Base-by-base conservation (phyloP, 139 green algal genomes). In the Parachlorella kessleri region DNA sequence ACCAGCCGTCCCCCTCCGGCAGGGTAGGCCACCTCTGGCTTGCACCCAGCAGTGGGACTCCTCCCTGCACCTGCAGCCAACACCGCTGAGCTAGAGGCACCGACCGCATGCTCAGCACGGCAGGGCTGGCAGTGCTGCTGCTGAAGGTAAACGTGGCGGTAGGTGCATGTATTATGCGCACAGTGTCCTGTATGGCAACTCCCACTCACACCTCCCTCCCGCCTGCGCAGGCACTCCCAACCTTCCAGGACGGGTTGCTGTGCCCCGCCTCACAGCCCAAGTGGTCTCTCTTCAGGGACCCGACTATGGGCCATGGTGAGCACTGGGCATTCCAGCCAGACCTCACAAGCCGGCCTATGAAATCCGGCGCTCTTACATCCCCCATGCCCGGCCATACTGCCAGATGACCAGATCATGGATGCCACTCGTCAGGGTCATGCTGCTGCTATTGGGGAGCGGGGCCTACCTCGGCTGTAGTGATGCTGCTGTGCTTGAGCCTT, bases 271-370 rank as follows among this genome's bases (percentile, higher is more conserved):
- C 39, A 21, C 69, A 73, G 41, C 72, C 79, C 2, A 9, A 30
- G 3, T 84, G 65, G 59, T 80, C 68, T 3, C 75, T 76, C 32
- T 86, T 76, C 66, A 59, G 81, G 3, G 75, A 86, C 70, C 75
- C 73, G 0, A 75, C 74, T 1, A 83, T 76, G 35, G 81, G 81
- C 3, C 66, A 72, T 33, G 66, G 66, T 72, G 18, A 54, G 66
- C 59, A 30, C 14, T 3, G 3, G 2, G 33, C 10, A 7, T 28
- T 3, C 33, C n/a, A 38, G 6, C 6, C 6, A 8, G 32, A 21
- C 32, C 30, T 36, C 24, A 32, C n/a, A n/a, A n/a, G n/a, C n/a
- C n/a, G n/a, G n/a, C n/a, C n/a, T n/a, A n/a, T n/a, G n/a, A n/a
- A n/a, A n/a, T n/a, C n/a, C n/a, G n/a, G n/a, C n/a, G n/a, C n/a